Base-by-base conservation (phyloP, 176 grass and related monocot genomes). In the Rhynchospora pubera region DNA sequence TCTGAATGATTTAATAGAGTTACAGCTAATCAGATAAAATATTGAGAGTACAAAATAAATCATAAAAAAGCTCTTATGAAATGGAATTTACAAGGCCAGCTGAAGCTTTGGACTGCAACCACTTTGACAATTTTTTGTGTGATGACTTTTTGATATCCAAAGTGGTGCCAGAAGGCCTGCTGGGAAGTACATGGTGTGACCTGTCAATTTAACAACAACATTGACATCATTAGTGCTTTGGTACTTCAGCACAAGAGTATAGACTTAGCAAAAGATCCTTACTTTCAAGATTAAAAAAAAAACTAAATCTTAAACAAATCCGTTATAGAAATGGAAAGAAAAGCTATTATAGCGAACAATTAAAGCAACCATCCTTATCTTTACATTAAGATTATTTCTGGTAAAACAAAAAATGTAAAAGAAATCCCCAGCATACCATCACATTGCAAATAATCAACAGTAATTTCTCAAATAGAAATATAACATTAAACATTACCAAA, bases 81-180 rank as follows among this genome's bases (percentile, higher is more conserved):
- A 84, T 84, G 57, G 18, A 64, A 62, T 62, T 91, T 89, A 98
- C 95, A 85, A 98, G 87, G 62, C 89, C 87, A 66, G 89, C 55
- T 34, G 87, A 93, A 90, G 87, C 84, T 87, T 98, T 98, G 79
- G 92, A 93, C n/a, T 91, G 90, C 76, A 98, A 63, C 95, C 95
- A 98, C 85, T 98, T 94, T 2, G 92, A 91, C 65, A 98, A 46
- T 76, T 94, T 98, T 83, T 94, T 98, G 78, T 98, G 90, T 79
- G 95, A 94, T 32, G 92, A 98, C 30, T 85, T 94, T 75, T 98
- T 98, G 52, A 98, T 94, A 85, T 98, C 92, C 86, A 98, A 84
- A 80, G 89, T 94, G 78, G 89, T 76, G 74, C 90, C 92, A 83
- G 90, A 77, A 75, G 95, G 95, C 82, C 95, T 94, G 86, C 90